A percentile compares a stretch with the other conserved stretches of the same genome.
phyloP scores from a whole-genome alignment of 495 filamentous ascomycete species.

The Viridothelium virens region DNA sequence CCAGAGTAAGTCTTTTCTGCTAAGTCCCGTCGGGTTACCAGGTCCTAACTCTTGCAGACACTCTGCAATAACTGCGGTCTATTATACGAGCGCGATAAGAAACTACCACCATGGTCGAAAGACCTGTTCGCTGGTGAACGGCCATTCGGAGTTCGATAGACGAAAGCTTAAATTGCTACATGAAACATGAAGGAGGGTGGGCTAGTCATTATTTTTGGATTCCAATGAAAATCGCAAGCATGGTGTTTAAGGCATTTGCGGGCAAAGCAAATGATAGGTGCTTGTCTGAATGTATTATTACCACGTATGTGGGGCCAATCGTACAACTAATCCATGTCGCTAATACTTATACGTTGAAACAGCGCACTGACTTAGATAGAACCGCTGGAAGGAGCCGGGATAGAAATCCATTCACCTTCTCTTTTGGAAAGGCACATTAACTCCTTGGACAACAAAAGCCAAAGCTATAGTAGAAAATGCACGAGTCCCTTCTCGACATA shows the following conservation, averaged over 20 bases:
- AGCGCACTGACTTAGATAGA: not conserved
- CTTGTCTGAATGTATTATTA: not conserved
- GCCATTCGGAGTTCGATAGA: conserved; percentile 5
- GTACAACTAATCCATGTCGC: not conserved
- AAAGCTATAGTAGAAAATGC: too few relatives aligned
- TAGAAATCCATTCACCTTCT: not conserved
- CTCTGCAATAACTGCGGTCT: conserved; percentile 93
- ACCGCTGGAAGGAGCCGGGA: not conserved
- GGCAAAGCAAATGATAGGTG: not conserved
- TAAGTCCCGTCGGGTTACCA: not conserved
- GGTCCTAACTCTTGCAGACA: conserved; percentile 46
- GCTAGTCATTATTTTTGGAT: not conserved
- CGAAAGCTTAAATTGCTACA: not conserved
- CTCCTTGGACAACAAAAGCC: too few relatives aligned
- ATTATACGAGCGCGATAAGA: conserved; percentile 76
- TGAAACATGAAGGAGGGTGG: not conserved
- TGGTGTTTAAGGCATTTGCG: not conserved
- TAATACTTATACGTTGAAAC: not conserved
- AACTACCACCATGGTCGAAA: conserved; percentile 74
- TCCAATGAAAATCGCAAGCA: not conserved
- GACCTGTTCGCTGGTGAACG: conserved; percentile 45
- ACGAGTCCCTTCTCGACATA: too few relatives aligned
- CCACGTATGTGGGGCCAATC: not conserved
- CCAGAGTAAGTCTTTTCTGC: conserved; percentile 57
- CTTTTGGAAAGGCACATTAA: too few relatives aligned